phyloP scores from a whole-genome alignment of 495 filamentous ascomycete genomes.

The Penicillium silybi region DNA sequence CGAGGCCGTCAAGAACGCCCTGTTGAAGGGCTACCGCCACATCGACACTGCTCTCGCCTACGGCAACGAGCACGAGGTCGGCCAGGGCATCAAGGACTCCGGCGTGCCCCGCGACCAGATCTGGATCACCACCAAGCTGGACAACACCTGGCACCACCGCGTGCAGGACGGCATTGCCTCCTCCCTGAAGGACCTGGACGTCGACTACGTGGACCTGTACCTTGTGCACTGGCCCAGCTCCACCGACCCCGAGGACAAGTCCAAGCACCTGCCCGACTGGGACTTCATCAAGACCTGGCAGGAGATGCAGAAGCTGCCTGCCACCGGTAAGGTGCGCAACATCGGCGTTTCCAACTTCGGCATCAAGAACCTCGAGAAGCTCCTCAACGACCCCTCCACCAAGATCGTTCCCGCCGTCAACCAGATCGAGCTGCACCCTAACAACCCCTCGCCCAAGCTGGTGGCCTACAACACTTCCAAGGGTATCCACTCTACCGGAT shows the following conservation, averaged over 20 bases:
- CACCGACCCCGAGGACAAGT: slow-evolving; percentile 53
- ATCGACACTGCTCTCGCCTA: slow-evolving; percentile 78
- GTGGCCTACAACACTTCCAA: slow-evolving; percentile 66
- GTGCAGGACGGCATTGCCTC: slow-evolving; percentile 65
- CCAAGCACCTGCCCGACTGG: slow-evolving; percentile 64
- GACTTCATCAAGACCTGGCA: slow-evolving; percentile 79
- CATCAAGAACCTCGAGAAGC: slow-evolving; percentile 56
- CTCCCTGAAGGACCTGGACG: slow-evolving; percentile 65
- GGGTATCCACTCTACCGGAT: slow-evolving; percentile 65
- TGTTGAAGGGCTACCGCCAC: slow-evolving; percentile 68
- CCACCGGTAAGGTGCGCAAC: slow-evolving; percentile 75
- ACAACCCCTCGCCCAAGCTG: slow-evolving; percentile 74
- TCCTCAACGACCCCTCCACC: slow-evolving; percentile 49
- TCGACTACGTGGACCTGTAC: slow-evolving; percentile 80
- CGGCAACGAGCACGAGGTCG: slow-evolving; percentile 80
- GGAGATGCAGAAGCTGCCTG: slow-evolving; percentile 77
- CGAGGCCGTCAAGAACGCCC: slow-evolving; percentile 70
- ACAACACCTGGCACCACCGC: slow-evolving; percentile 74
- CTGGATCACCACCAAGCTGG: slow-evolving; percentile 85
- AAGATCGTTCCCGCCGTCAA: slow-evolving; percentile 78
- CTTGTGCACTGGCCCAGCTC: slow-evolving; percentile 80
- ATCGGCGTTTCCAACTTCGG: slow-evolving; percentile 63
- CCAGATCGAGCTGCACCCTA: slow-evolving; percentile 89
- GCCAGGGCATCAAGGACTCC: slow-evolving; percentile 71
- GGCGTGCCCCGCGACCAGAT: slow-evolving; percentile 77